Base-by-base conservation (phyloP, 2,329 filamentous ascomycete genomes). In the Massarina eburnea region DNA sequence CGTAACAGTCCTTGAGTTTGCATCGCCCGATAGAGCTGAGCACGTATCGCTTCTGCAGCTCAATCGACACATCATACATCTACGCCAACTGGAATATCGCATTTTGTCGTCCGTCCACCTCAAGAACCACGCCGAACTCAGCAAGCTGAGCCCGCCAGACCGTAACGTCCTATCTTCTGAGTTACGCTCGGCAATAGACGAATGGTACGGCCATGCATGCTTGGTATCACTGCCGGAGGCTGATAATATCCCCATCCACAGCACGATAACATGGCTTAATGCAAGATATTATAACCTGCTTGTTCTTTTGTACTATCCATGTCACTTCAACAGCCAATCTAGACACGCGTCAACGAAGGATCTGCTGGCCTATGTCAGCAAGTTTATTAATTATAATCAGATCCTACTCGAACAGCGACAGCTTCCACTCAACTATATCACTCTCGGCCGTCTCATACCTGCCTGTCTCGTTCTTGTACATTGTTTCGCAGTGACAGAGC, bases 31-130 rank as follows among this genome's bases (percentile, higher is more conserved):
- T 10, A 26, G 39, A 17, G 21, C 27, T 8, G 21, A 34, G 21
- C 20, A 41, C 17, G 39, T 29, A 21, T 41, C 39, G 10, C 27
- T 41, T 12, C 30, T 41, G 10, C 39, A 41, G 20, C 27, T 34
- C 39, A 41, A 41, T 24, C 39, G 39, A 9, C 39, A 34, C 15
- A 34, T 41, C 19, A 41, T 41, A 21, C 39, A 41, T 10, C 39
- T 41, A n/a, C 39, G 39, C 10, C 27, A 41, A 17, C 12, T 41
- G 15, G 39, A 41, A 34, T 15, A 34, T 17, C 27, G 20, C 15
- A 41, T 41, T 20, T 10, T 41, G 21, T n/a, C n/a, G 9, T 34
- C 27, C 3, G 17, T 41, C 20, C 39, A 41, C 34, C 20, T 41
- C n/a, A 33, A 19, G 17, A 41, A 34, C 15, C 30, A 41, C 17